Evolutionary conservation across 2,329 filamentous ascomycete genomes (phyloP).

Genomic region (Colletotrichum neosansevieriae): DNA sequence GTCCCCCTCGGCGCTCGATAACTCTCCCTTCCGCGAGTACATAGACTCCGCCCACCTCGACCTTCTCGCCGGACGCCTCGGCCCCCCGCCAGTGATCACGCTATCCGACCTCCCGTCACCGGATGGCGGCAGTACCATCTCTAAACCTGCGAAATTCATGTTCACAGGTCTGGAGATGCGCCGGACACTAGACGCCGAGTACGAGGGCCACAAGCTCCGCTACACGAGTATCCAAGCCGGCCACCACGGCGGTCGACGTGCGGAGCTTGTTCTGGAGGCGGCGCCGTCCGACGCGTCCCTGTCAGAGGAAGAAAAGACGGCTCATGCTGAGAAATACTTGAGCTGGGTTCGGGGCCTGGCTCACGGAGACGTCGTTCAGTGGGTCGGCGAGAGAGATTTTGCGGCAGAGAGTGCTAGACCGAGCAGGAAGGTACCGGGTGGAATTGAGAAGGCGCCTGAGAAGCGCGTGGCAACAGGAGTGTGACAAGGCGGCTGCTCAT

Average conservation of each 20-base stretch:
- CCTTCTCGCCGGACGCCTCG: slow-evolving; percentile 55
- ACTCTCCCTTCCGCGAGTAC: slow-evolving; percentile 56
- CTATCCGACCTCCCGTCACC: slow-evolving; percentile 29
- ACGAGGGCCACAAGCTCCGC: slow-evolving; percentile 58
- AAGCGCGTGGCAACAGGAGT: background rate
- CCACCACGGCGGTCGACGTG: slow-evolving; percentile 62
- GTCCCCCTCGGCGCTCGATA: slow-evolving; percentile 38
- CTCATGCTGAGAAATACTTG: background rate
- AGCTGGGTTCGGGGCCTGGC: slow-evolving; percentile 9
- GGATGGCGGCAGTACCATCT: background rate
- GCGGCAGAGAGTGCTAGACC: background rate
- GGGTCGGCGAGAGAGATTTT: slow-evolving; percentile 28
- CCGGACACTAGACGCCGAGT: slow-evolving; percentile 57
- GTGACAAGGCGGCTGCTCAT: background rate
- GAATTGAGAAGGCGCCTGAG: too few relatives aligned
- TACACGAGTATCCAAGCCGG: slow-evolving; percentile 67
- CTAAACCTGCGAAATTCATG: slow-evolving; percentile 43
- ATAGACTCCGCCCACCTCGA: slow-evolving; percentile 59
- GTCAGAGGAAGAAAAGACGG: background rate
- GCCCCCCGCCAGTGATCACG: slow-evolving; percentile 51
- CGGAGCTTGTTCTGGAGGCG: slow-evolving; percentile 60
- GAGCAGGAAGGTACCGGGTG: background rate
- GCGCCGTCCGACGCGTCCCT: background rate
- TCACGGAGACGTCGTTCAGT: slow-evolving; percentile 19
- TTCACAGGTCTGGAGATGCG: slow-evolving; percentile 67